phyloP scores from a whole-genome alignment of 2,329 filamentous ascomycete species.

The Neopestalotiopsis rosae region DNA sequence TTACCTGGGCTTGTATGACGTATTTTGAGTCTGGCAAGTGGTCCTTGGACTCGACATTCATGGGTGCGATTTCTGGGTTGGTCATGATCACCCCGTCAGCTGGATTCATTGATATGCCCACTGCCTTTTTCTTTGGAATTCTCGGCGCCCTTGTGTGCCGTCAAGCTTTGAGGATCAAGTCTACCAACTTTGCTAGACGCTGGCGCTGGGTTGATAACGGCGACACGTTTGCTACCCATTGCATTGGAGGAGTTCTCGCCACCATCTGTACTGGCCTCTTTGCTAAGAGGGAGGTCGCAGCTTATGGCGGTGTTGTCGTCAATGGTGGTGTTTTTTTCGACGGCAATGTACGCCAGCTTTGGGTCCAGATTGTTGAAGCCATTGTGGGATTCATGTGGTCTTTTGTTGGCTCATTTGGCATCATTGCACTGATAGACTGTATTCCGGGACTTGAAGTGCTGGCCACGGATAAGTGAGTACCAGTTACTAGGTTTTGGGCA shows the following conservation, averaged over 20 bases:
- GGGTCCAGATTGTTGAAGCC: slow-evolving; percentile 56
- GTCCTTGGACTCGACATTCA: slow-evolving; percentile 55
- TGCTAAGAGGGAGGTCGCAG: slow-evolving; percentile 54
- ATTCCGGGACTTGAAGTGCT: slow-evolving; percentile 57
- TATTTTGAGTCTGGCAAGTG: slow-evolving; percentile 44
- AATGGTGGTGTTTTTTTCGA: slow-evolving; percentile 58
- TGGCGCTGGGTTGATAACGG: slow-evolving; percentile 60
- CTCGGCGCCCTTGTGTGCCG: slow-evolving; percentile 52
- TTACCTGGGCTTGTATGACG: slow-evolving; percentile 52
- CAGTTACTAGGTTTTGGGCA: not conserved
- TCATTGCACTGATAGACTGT: slow-evolving; percentile 57
- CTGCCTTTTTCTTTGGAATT: slow-evolving; percentile 53
- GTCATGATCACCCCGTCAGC: slow-evolving; percentile 58
- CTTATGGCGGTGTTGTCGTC: slow-evolving; percentile 54
- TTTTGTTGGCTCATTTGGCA: slow-evolving; percentile 51
- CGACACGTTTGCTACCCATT: slow-evolving; percentile 61
- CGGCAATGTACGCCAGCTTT: slow-evolving; percentile 54
- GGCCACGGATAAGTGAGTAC: slow-evolving; percentile 54
- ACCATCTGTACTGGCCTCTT: slow-evolving; percentile 57
- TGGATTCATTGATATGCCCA: slow-evolving; percentile 51
- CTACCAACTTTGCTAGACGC: slow-evolving; percentile 50
- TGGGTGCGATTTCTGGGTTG: slow-evolving; percentile 57
- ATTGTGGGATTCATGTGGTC: slow-evolving; percentile 56
- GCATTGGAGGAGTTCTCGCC: slow-evolving; percentile 54
- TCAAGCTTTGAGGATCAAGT: slow-evolving; percentile 58